Evolutionary conservation across 805 yeast species (phyloP), one percentile per base, ranked within the genome.

Genomic region (Cephaloascus fragrans): DNA sequence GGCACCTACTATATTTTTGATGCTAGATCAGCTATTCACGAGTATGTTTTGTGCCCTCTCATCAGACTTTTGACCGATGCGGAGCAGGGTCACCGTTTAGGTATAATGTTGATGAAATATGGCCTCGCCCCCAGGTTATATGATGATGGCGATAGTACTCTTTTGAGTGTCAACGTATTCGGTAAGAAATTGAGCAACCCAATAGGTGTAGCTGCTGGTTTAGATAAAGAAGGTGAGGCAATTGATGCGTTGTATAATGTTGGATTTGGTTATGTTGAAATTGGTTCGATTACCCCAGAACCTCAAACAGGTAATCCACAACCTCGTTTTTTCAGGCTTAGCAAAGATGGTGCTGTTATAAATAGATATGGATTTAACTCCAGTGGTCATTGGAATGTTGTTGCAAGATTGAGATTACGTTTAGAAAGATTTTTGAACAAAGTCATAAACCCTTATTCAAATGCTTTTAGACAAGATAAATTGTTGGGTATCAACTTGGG

Each of bases 331-430:
- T 90, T 89, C 67, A 75, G 97, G 50, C 68, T 90, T 42, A 77
- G 83, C 4, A 67, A 75, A 46, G 97, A 90, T 57, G 83, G 77
- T 40, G 96, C 97, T 3, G 95, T 90, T 33, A 86, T 89, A 49
- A 90, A 90, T 64, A 72, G 97, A 45, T 90, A 89, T 55, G 97
- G 97, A 2, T 89, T 90, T 71, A 90, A 90, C 55, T 88, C 97
- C 3, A 72, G 75, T 36, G 97, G 97, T 34, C 96, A 88, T 55
- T 74, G 76, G 46, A 72, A 62, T 26, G 95, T 89, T 18, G 62
- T 80, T 39, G 76, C 77, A 2, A 71, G 80, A n/a, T 67, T 89
- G 50, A 72, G 79, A 47, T 49, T 73, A 32, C 77, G 97, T 49
- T 70, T 82, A 40, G 68, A 67, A 35, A 64, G 64, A 33, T 63